phyloP scores from a whole-genome alignment of 176 grass and related monocot species.

The Leersia perrieri region DNA sequence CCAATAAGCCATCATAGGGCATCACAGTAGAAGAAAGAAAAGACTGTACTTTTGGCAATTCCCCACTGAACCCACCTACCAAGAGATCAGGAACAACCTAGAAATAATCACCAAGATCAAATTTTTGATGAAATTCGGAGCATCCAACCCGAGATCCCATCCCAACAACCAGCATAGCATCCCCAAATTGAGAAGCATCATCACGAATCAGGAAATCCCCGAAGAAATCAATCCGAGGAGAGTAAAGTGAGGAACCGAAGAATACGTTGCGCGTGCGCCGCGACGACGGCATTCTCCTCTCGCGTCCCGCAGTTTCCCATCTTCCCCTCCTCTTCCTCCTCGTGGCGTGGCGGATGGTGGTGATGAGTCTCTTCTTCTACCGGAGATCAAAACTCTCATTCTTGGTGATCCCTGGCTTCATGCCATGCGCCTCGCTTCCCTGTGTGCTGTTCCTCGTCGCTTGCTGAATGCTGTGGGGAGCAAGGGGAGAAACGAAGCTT shows the following conservation, averaged over 20 bases:
- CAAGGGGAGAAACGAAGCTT: not conserved
- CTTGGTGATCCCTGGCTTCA: not conserved
- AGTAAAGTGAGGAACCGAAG: not conserved
- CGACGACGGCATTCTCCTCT: constrained; percentile 96
- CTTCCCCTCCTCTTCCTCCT: constrained; percentile 16
- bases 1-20: not conserved
- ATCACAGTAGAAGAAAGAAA: not conserved
- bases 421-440: not conserved
- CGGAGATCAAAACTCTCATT: not conserved
- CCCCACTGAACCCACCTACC: not conserved
- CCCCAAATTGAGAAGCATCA: not conserved
- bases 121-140: constrained; percentile 23
- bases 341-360: not conserved
- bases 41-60: not conserved
- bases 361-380: not conserved
- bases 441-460: not conserved
- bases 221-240: not conserved
- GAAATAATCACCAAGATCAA: constrained; percentile 2
- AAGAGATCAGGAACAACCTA: constrained; percentile 9
- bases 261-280: constrained; percentile 83
- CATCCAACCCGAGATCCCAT: constrained; percentile 34
- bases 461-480: not conserved
- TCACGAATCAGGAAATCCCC: not conserved
- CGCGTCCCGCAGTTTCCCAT: constrained; percentile 96
- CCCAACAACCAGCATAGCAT: constrained; percentile 24